A percentile compares a stretch with the other conserved stretches of the same genome.
Evolutionary conservation across 345 rosid genomes (phyloP).

Genomic region (Eucalyptus decipiens): DNA sequence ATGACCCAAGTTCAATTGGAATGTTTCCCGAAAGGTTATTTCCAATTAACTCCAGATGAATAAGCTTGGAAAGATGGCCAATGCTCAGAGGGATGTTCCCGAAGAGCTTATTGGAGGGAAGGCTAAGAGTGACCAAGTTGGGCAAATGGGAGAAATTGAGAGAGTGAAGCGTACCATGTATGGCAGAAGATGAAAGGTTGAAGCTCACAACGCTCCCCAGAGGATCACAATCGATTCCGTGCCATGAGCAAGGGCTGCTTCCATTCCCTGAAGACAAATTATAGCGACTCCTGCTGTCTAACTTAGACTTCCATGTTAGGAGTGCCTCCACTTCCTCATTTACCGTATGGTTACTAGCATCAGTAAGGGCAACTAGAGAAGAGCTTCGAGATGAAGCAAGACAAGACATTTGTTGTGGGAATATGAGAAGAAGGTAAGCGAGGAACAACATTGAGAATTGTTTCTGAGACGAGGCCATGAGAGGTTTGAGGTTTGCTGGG

Average conservation of each 20-base stretch:
- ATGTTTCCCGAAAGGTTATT: too few species aligned
- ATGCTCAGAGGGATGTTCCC: background rate
- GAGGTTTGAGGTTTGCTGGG: too few species aligned
- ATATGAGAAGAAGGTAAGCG: background rate
- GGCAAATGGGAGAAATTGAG: background rate
- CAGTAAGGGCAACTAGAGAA: background rate
- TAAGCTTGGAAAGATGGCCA: background rate
- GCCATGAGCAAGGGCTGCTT: background rate
- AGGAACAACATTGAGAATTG: too few species aligned
- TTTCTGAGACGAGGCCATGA: too few species aligned
- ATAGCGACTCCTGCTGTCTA: background rate
- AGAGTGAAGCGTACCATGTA: background rate
- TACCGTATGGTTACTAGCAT: too few species aligned
- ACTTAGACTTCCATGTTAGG: background rate
- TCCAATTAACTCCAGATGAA: accelerated
- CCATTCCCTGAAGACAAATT: background rate
- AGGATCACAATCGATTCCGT: background rate
- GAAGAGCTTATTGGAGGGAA: accelerated
- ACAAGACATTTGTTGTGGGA: background rate
- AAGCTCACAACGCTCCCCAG: background rate
- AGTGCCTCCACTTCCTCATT: background rate
- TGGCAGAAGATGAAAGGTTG: background rate
- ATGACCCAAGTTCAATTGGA: too few species aligned
- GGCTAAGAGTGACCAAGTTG: background rate
- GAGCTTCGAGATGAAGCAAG: background rate